Evolutionary conservation across 1,139 yeast species (phyloP).

Genomic region (Protomyces lactucae-debilis): DNA sequence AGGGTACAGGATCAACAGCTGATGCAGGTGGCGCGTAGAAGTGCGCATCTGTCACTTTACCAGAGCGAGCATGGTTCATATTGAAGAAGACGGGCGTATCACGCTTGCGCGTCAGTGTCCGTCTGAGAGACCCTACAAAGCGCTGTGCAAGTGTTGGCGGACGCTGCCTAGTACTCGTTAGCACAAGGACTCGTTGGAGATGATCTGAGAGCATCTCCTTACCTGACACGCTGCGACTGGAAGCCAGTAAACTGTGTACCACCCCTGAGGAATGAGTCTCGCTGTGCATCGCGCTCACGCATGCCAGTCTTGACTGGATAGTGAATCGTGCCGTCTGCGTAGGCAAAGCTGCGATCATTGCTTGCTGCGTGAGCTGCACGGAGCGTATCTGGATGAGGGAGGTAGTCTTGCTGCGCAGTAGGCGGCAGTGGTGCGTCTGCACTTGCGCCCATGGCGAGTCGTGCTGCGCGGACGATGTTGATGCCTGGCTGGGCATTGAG

Average conservation of each 20-base stretch:
- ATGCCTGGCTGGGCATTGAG: slow-evolving; percentile 17
- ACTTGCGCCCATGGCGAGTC: slow-evolving; percentile 12
- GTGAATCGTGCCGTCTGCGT: background rate
- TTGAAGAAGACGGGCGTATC: background rate
- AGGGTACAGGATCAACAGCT: background rate
- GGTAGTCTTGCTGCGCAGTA: background rate
- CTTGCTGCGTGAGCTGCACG: background rate
- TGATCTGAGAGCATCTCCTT: background rate
- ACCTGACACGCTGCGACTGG: background rate
- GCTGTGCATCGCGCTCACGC: slow-evolving; percentile 7
- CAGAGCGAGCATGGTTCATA: background rate
- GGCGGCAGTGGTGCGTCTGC: background rate
- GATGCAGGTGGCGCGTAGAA: background rate
- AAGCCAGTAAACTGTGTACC: slow-evolving; percentile 6
- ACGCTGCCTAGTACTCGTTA: background rate
- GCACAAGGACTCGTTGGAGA: background rate
- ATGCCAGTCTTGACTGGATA: slow-evolving; percentile 4
- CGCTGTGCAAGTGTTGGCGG: background rate
- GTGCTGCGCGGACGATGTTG: slow-evolving; percentile 11
- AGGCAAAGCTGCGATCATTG: background rate
- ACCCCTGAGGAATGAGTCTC: slow-evolving; percentile 25
- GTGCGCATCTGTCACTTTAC: background rate
- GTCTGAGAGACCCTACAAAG: background rate
- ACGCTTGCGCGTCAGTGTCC: background rate
- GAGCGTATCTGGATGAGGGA: background rate